Conservation (phyloP, 139 green algal species). For the Picochlorum costavermella region DNA sequence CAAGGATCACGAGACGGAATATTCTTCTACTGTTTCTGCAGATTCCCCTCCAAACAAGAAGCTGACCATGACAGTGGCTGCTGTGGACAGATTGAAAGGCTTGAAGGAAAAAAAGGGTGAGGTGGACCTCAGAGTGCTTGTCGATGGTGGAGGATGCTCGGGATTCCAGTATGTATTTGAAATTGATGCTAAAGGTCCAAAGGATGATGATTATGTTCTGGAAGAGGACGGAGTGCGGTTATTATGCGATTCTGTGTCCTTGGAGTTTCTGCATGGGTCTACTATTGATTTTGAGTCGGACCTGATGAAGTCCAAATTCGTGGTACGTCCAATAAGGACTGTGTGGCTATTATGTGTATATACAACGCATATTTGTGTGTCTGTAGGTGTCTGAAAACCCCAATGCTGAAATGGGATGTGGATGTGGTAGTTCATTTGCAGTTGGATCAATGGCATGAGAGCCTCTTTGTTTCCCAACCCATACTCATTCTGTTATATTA, state of each 20-base stretch:
- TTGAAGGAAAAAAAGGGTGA: conserved; percentile 25
- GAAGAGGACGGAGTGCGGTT: conserved; percentile 60
- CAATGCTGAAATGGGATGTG: conserved; percentile 65
- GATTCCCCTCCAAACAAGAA: neutral
- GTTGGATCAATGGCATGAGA: conserved; percentile 36
- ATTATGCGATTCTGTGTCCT: conserved; percentile 75
- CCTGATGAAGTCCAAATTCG: conserved; percentile 81
- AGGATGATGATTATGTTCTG: conserved; percentile 48
- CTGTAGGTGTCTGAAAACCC: conserved; percentile 62
- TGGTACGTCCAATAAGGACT: conserved; percentile 32
- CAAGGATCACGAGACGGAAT: neutral
- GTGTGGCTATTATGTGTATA: neutral
- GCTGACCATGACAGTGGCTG: conserved; percentile 9
- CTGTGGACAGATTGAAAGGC: conserved; percentile 43
- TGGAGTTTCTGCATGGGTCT: conserved; percentile 72
- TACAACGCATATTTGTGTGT: neutral
- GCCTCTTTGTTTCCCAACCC: no score
- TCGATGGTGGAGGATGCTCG: conserved; percentile 86
- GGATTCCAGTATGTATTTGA: conserved; percentile 91
- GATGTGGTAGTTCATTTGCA: conserved; percentile 74
- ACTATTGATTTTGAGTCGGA: conserved; percentile 76
- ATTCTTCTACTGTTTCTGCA: neutral
- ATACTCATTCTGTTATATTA: no score
- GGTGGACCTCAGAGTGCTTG: conserved; percentile 58
- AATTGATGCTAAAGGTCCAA: conserved; percentile 42